Evolutionary conservation across 495 filamentous ascomycete species (phyloP), one percentile per base, ranked within the genome.

Genomic region (Pyrenopolyporus hunteri): DNA sequence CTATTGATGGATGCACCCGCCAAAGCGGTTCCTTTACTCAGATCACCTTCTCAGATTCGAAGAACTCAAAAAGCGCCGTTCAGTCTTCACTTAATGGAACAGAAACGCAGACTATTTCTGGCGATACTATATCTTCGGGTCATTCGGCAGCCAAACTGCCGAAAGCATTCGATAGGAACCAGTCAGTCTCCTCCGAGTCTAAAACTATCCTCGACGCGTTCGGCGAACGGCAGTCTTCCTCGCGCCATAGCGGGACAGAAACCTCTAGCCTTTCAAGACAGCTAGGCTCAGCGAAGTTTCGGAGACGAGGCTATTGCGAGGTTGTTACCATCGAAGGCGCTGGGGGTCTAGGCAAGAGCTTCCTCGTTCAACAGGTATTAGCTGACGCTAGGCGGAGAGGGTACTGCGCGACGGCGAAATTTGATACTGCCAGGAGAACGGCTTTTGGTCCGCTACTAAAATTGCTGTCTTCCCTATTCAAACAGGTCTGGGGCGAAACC

Each of bases 401-500:
- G 0, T 97, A 93, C 64, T 92, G 91, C 66, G 89, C 90, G 0
- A 87, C 87, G 29, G 87, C 91, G 14, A 93, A 92, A 70, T 91
- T 97, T 59, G 92, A 96, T 62, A 85, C 85, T n/a, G 85, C 89
- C 3, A 85, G 87, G 71, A 84, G 84, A 53, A 86, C 88, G 1
- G 90, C 92, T 2, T 97, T 93, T 69, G 91, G 92, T 23, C 90
- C 92, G 0, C 82, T 96, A 32, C 79, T 94, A 2, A 89, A 88
- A 65, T 76, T 93, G 1, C 76, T 96, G 57, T 89, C 89, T 4
- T 92, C 89, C 32, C 76, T 96, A 4, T 89, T 97, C 59, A 89
- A 91, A 44, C 92, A 97, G 64, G 92, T 95, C 6, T 96, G 93
- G 76, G 93, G 91, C 0, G 92, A 97, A 69, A 87, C 87, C 48